Conservation (phyloP, 2,329 filamentous ascomycete species). For the Ciborinia camelliae region DNA sequence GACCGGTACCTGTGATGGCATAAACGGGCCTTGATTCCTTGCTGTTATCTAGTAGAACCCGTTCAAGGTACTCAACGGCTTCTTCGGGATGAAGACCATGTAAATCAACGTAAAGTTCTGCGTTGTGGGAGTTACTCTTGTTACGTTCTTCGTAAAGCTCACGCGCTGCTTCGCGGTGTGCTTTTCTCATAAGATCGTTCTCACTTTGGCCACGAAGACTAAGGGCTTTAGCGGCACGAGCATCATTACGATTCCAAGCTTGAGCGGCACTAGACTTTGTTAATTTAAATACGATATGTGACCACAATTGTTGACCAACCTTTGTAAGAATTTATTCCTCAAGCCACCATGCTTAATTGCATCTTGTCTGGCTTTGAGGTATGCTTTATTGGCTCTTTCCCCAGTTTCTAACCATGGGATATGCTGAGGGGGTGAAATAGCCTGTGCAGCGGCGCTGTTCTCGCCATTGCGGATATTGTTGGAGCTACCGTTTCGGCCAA, state of each 20-base stretch:
- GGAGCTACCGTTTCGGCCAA: conserved; percentile 61
- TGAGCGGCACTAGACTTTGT: conserved; percentile 70
- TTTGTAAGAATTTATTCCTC: conserved; percentile 95
- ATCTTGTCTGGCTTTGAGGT: conserved; percentile 90
- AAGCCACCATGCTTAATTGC: conserved; percentile 96
- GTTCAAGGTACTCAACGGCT: conserved; percentile 89
- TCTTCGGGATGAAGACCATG: conserved; percentile 99
- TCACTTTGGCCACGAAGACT: conserved; percentile 93
- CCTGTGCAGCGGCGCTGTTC: conserved; percentile 75
- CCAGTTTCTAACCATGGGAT: conserved; percentile 97
- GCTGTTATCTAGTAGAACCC: conserved; percentile 78
- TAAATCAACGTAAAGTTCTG: conserved; percentile 89
- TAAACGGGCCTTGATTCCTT: conserved; percentile 75
- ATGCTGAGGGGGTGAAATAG: conserved; percentile 83
- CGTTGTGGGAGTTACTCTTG: conserved; percentile 54
- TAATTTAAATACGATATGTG: conserved; percentile 12
- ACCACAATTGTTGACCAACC: conserved; percentile 49
- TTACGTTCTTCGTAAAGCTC: conserved; percentile 94
- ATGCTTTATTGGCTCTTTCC: conserved; percentile 84
- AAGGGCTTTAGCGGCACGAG: conserved; percentile 89
- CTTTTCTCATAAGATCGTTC: conserved; percentile 95
- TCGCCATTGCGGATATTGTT: conserved; percentile 65
- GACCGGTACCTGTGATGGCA: conserved; percentile 92
- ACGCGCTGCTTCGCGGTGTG: conserved; percentile 87
- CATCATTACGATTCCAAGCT: conserved; percentile 98